phyloP scores from a whole-genome alignment of 2,329 filamentous ascomycete species.

The Elsinoe arachidis region DNA sequence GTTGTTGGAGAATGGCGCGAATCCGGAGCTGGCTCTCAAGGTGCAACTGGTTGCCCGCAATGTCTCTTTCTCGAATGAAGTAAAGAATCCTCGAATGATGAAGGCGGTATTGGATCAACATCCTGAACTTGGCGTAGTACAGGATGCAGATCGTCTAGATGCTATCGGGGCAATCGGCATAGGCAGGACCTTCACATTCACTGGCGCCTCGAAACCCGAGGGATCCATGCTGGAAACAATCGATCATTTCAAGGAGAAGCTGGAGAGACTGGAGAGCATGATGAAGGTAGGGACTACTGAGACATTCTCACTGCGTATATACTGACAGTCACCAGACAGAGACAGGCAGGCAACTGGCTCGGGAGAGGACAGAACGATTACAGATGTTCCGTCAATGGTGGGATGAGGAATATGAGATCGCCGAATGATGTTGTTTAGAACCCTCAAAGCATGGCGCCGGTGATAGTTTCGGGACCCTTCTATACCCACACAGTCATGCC shows the following conservation, averaged over 20 bases:
- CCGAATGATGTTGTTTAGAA: conserved; percentile 7
- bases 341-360: conserved; percentile 43
- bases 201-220: conserved; percentile 51
- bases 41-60: conserved; percentile 66
- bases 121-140: conserved; percentile 75
- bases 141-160: conserved; percentile 90
- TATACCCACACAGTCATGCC: conserved; percentile 11
- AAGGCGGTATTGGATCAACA: conserved; percentile 52
- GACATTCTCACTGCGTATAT: not conserved
- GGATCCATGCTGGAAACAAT: conserved; percentile 55
- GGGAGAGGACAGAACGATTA: conserved; percentile 41
- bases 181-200: conserved; percentile 67
- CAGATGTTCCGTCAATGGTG: conserved; percentile 46
- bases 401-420: conserved; percentile 38
- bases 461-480: not conserved
- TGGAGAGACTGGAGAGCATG: conserved; percentile 53
- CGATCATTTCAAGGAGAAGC: conserved; percentile 68
- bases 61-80: conserved; percentile 71
- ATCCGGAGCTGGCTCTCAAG: conserved; percentile 49
- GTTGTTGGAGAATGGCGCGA: conserved; percentile 50
- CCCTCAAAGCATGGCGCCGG: conserved; percentile 9
- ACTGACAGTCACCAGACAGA: conserved; percentile 31
- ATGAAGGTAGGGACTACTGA: conserved; percentile 38
- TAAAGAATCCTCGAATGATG: conserved; percentile 53
- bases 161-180: conserved; percentile 82